Conservation (phyloP, 306 rosid species). For the Dryas alaskensis region DNA sequence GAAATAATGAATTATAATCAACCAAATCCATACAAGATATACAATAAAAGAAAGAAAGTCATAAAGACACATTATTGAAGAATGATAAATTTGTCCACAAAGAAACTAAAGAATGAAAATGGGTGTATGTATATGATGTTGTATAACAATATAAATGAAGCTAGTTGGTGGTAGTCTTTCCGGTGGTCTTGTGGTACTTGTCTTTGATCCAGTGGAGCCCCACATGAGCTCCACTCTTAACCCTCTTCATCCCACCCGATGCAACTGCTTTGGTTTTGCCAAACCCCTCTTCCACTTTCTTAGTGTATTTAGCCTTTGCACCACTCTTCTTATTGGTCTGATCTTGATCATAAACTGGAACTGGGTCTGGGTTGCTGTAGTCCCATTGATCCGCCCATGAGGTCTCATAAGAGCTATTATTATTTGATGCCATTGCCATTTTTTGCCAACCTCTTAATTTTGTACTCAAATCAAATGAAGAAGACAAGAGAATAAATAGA, state of each 20-base stretch:
- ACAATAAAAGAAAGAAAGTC: too few relatives aligned
- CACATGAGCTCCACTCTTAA: conserved; percentile 28
- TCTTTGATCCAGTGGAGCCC: conserved; percentile 40
- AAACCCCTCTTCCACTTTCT: conserved; percentile 25
- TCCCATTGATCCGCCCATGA: conserved; percentile 37
- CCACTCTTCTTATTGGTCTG: not conserved
- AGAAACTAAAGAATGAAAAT: too few relatives aligned
- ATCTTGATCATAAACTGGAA: not conserved
- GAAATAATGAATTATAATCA: too few relatives aligned
- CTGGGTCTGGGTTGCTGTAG: not conserved
- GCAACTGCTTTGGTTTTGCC: conserved; percentile 31
- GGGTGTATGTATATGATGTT: not conserved
- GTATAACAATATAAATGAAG: not conserved
- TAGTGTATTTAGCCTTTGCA: conserved; percentile 6
- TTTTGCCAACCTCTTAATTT: not conserved
- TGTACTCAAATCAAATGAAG: not conserved
- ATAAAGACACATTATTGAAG: too few relatives aligned
- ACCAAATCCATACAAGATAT: too few relatives aligned
- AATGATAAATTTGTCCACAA: too few relatives aligned
- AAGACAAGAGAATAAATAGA: not conserved
- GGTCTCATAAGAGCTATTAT: conserved; percentile 4
- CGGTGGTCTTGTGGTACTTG: conserved; percentile 31
- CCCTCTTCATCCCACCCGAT: conserved; percentile 33
- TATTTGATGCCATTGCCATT: conserved; percentile 18
- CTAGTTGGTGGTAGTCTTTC: conserved; percentile 11